These are phyloP conservation scores for Uromyces viciae-fabae DNA, from an alignment of 1,284 basidiomycete species.

Conservation along the genomic window DNA sequence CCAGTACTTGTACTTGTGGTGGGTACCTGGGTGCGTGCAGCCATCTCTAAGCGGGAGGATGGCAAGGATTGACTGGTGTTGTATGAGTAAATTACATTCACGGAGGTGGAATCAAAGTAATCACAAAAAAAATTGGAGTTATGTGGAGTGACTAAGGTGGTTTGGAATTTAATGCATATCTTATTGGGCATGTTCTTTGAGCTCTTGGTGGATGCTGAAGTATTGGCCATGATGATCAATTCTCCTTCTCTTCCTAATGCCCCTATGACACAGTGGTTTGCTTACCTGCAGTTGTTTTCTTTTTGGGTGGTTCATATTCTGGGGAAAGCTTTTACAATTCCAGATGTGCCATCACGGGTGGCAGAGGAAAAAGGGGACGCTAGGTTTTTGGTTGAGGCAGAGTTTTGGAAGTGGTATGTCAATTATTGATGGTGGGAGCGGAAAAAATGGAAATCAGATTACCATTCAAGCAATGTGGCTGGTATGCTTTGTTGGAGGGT, in stretches of 20 bases:
- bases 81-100: too few relatives aligned
- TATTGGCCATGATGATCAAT: neutral
- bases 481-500: too few relatives aligned
- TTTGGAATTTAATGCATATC: neutral
- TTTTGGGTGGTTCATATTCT: neutral
- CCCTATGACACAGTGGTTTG: conserved; percentile 13
- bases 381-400: neutral
- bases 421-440: too few relatives aligned
- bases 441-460: too few relatives aligned
- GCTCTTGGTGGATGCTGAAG: conserved; percentile 8
- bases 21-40: too few relatives aligned
- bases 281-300: conserved; percentile 11
- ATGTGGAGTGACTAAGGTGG: conserved; percentile 16
- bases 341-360: neutral
- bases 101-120: neutral
- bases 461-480: too few relatives aligned
- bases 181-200: conserved; percentile 15
- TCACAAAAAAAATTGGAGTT: conserved; percentile 24
- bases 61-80: too few relatives aligned
- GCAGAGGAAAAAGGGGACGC: neutral
- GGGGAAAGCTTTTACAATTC: conserved; percentile 12
- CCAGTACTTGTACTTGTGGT: too few relatives aligned
- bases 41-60: too few relatives aligned
- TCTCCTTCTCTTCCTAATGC: conserved; percentile 6
- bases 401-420: too few relatives aligned